Percentiles rank a stretch among this genome's conserved stretches.
Conservation (phyloP, 495 filamentous ascomycete species). For the Cercophora sp. region DNA sequence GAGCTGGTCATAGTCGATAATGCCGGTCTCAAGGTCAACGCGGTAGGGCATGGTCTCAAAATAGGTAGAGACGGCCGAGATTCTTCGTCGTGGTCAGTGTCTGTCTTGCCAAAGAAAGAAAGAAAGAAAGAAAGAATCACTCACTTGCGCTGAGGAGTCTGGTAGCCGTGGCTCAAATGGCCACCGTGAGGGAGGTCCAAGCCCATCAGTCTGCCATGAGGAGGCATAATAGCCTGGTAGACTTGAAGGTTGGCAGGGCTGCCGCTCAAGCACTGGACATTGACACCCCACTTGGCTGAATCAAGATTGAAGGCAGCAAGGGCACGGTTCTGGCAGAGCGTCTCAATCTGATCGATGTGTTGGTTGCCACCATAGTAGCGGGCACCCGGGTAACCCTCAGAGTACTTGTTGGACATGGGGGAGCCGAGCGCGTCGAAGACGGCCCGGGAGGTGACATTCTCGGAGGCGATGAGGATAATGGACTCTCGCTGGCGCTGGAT, state of each 20-base stretch:
- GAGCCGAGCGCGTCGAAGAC: slow-evolving; percentile 88
- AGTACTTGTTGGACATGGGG: slow-evolving; percentile 98
- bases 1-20: slow-evolving; percentile 94
- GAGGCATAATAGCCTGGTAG: slow-evolving; percentile 97
- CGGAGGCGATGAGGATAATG: slow-evolving; percentile 94
- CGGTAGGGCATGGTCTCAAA: slow-evolving; percentile 94
- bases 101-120: background rate
- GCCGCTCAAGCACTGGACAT: slow-evolving; percentile 91
- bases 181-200: slow-evolving; percentile 96
- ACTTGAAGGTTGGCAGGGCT: slow-evolving; percentile 96
- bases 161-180: slow-evolving; percentile 97
- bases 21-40: slow-evolving; percentile 83
- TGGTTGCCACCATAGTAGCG: slow-evolving; percentile 99
- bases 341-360: slow-evolving; percentile 95
- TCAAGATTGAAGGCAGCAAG: slow-evolving; percentile 88
- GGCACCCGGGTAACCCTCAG: slow-evolving; percentile 95
- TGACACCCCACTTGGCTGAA: slow-evolving; percentile 92
- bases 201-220: slow-evolving; percentile 95
- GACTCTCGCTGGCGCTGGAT: slow-evolving; percentile 97
- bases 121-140: too few species aligned
- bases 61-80: slow-evolving; percentile 90
- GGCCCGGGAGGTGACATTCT: slow-evolving; percentile 84
- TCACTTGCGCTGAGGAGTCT: slow-evolving; percentile 88
- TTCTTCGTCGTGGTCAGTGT: slow-evolving; percentile 46
- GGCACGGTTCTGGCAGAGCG: slow-evolving; percentile 92